Evolutionary conservation across 305 asterid species (phyloP).

Genomic region (Stenogyne calaminthoides): DNA sequence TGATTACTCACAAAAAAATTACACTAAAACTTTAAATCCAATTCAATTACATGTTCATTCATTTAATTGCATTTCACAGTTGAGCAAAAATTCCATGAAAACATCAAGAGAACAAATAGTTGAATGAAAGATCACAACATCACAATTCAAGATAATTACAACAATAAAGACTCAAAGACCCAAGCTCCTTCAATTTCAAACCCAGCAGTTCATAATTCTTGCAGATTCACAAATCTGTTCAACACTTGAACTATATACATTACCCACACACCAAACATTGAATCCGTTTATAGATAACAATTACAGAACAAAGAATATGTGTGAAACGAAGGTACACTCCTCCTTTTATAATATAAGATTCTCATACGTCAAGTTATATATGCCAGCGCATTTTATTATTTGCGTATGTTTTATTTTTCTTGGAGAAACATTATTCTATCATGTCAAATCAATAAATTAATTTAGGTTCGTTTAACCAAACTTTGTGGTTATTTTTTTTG

Average conservation of each 20-base stretch:
- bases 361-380: no score
- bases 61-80: background rate
- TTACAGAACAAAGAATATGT: background rate
- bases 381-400: no score
- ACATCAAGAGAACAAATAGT: no score
- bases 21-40: background rate
- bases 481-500: no score
- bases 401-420: no score
- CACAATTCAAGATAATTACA: slow-evolving; percentile 5
- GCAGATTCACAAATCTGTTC: background rate
- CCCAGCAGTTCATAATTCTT: no score
- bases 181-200: background rate
- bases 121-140: background rate
- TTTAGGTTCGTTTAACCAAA: no score
- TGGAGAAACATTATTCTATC: no score
- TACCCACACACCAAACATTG: background rate
- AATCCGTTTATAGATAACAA: background rate
- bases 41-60: slow-evolving; percentile 1
- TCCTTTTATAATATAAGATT: no score
- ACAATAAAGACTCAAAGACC: background rate
- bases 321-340: no score
- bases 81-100: background rate
- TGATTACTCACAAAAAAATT: background rate
- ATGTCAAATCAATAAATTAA: no score
- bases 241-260: background rate